Conservation (phyloP, 2,329 filamentous ascomycete species). For the Gaeumannomyces tritici region DNA sequence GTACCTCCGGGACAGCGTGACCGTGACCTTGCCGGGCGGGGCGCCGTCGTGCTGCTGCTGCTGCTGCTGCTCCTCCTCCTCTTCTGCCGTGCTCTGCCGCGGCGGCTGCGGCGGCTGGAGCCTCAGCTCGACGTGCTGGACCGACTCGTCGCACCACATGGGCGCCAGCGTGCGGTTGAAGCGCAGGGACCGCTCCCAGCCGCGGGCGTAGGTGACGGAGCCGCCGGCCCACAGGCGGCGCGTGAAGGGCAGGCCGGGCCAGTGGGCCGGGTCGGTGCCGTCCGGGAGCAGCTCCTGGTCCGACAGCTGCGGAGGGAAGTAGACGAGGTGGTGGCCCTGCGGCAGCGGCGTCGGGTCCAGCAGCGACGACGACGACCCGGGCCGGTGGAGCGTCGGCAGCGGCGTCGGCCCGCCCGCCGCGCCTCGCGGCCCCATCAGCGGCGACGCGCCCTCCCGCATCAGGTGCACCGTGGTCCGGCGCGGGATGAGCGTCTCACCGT, state of each 20-base stretch:
- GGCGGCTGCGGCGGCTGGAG: background rate
- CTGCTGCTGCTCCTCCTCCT: background rate
- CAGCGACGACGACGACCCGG: background rate
- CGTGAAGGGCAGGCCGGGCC: conserved; percentile 60
- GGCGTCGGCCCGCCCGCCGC: no score
- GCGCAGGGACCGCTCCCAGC: conserved; percentile 12
- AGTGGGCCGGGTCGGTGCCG: conserved; percentile 75
- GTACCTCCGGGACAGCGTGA: conserved; percentile 40
- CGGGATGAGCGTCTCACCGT: no score
- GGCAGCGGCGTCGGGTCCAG: conserved; percentile 1
- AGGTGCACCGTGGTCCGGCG: no score
- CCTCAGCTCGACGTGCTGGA: background rate
- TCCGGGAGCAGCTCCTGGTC: conserved; percentile 60
- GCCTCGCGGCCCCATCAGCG: background rate
- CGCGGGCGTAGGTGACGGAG: conserved; percentile 42
- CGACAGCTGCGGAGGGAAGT: conserved; percentile 67
- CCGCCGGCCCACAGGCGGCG: conserved; percentile 89
- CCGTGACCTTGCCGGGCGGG: conserved; percentile 32
- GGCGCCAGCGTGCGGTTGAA: background rate
- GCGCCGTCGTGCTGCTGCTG: background rate
- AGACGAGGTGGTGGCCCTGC: conserved; percentile 71
- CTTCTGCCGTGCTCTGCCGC: no score
- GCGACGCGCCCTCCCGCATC: background rate
- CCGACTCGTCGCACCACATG: background rate
- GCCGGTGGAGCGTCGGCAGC: no score